These are phyloP conservation scores for Ricinus communis DNA, from an alignment of 345 rosid species.

Conservation along the genomic window DNA sequence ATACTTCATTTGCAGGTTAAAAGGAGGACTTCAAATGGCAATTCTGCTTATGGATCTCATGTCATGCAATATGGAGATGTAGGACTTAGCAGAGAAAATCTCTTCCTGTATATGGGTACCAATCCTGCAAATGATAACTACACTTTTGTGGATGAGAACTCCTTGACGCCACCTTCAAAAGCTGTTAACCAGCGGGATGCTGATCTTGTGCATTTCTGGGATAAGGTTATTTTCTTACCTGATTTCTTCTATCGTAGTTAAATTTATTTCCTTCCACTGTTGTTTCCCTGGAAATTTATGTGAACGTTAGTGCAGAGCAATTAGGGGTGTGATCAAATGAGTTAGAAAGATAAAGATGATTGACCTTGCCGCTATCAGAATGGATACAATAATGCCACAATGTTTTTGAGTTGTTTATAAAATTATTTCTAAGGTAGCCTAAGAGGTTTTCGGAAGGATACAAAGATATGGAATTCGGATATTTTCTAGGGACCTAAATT, in stretches of 20 bases:
- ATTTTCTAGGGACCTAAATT: background rate
- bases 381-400: too few relatives aligned
- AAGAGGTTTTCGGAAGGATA: background rate
- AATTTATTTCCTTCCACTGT: background rate
- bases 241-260: background rate
- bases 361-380: background rate
- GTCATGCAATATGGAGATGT: slow-evolving; percentile 95
- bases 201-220: slow-evolving; percentile 94
- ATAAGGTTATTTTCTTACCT: slow-evolving; percentile 54
- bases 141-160: slow-evolving; percentile 66
- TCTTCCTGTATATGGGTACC: slow-evolving; percentile 77
- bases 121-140: slow-evolving; percentile 90
- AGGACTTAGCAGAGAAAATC: slow-evolving; percentile 48
- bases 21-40: slow-evolving; percentile 55
- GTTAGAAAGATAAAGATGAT: background rate
- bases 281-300: background rate
- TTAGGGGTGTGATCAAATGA: background rate
- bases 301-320: background rate
- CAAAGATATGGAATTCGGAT: background rate
- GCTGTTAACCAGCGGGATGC: slow-evolving; percentile 97
- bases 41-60: slow-evolving; percentile 70
- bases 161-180: slow-evolving; percentile 55
- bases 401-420: background rate
- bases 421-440: background rate
- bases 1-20: slow-evolving; percentile 59